Evolutionary conservation across 129 eudicot species (phyloP), one percentile per base, ranked within the genome.

Genomic region (Centaurea solstitialis): DNA sequence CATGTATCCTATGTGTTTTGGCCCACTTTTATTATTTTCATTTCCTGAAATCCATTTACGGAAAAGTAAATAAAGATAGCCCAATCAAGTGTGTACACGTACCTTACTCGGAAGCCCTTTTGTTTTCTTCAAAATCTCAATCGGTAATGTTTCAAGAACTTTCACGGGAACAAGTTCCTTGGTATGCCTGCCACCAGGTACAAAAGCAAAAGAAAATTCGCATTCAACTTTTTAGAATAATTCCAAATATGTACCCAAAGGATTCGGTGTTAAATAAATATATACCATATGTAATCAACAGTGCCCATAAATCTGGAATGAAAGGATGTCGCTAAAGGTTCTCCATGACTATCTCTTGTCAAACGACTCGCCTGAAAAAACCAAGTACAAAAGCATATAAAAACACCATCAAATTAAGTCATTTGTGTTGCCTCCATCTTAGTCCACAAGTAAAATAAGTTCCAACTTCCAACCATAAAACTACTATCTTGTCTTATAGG

Each of bases 251-350:
- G 28, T 64, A 35, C 33, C 21, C n/a, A 15, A 57, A 67, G 3
- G 37, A 23, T 12, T 35, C 18, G 78, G 45, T 30, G 40, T 15
- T 11, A 47, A 37, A 26, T 11, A 47, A 37, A 26, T 62, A 62
- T 93, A 62, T 93, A 94, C 98, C 98, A 94, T 75, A 94, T 94
- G 74, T 91, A 94, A 81, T 94, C 98, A 80, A 94, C 97, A 35
- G 98, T 94, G 76, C 98, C 98, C 89, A 86, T 80, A 80, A 93
- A 93, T 79, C 70, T 85, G 70, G 93, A 86, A 68, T 94, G 98
- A 71, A 72, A 89, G 47, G 98, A 83, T 57, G 98, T 94, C 50
- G 86, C 97, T 73, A 88, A 85, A 9, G 98, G 98, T 87, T 94
- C 98, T 77, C 98, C 98, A 72, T 45, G 21, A 50, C 40, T 66